Base-by-base conservation (phyloP, 805 yeast genomes). In the Saturnispora serradocipensis region DNA sequence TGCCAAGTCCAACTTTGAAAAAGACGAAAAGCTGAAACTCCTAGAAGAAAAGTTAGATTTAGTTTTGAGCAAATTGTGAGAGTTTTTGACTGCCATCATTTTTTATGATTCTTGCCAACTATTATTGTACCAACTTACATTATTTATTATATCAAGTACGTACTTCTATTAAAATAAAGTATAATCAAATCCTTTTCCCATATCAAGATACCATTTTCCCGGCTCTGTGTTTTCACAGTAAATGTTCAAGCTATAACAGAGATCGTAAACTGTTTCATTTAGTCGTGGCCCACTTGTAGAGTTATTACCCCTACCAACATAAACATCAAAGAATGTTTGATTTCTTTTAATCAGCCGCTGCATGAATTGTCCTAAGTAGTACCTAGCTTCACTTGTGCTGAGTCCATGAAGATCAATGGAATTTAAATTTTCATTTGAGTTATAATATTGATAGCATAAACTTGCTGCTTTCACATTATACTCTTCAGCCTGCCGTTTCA, bases 11-110 rank as follows among this genome's bases (percentile, higher is more conserved):
- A 82, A 79, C 51, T 56, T 74, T n/a, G 84, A 78, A 34, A 86
- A 84, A 61, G 91, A 86, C 61, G 81, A 71, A 42, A 79, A 79
- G 62, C 67, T 86, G 51, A 71, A 69, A 30, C 62, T 73, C 6
- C 67, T 86, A 42, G 91, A 86, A 65, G 68, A 67, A 28, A 86
- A 83, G 66, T 70, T 86, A 45, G 84, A 83, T 47, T 65, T 72
- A 47, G 66, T 85, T 40, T 61, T 79, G 46, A 68, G 71, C 25
- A 75, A 74, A 62, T 68, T 63, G 7, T 50, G 35, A 28, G 30
- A 10, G 18, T 9, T 34, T 16, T 20, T n/a, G 16, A 15, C 18
- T 45, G 3, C n/a, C n/a, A 16, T 27, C 15, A 18, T 16, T 22
- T 4, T 22, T 22, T 22, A 39, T 20, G 13, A 39, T 39, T 39